phyloP scores from a whole-genome alignment of 805 yeast species.

The Sugiyamaella valdiviana region DNA sequence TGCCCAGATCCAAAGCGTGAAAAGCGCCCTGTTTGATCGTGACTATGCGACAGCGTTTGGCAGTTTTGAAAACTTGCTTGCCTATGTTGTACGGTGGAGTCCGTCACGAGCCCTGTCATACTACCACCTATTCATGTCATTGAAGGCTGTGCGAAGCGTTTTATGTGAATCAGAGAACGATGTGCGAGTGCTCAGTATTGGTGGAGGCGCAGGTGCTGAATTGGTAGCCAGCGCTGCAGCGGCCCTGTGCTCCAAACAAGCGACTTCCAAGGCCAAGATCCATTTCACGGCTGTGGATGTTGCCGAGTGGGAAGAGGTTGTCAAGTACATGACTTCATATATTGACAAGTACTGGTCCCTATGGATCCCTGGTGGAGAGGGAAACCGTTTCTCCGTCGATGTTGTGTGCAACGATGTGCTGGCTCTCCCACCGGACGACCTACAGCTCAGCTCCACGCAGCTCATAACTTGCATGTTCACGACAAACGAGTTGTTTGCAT shows the following conservation, averaged over 20 bases:
- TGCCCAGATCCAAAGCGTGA: slow-evolving; percentile 57
- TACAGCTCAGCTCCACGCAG: slow-evolving; percentile 33
- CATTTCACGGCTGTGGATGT: slow-evolving; percentile 60
- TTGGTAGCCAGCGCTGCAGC: slow-evolving; percentile 47
- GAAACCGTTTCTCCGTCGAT: neutral
- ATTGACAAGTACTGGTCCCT: slow-evolving; percentile 47
- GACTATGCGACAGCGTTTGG: slow-evolving; percentile 68
- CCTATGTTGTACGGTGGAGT: slow-evolving; percentile 81
- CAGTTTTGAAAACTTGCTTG: slow-evolving; percentile 55
- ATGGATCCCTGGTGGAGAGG: slow-evolving; percentile 6
- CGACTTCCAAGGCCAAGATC: slow-evolving; percentile 43
- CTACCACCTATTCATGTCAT: slow-evolving; percentile 53
- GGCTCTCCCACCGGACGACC: slow-evolving; percentile 18
- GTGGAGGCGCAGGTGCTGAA: slow-evolving; percentile 91
- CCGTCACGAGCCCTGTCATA: slow-evolving; percentile 77
- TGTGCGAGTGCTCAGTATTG: slow-evolving; percentile 50
- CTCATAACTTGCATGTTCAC: slow-evolving; percentile 74
- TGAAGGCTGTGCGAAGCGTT: slow-evolving; percentile 41
- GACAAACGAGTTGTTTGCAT: slow-evolving; percentile 77
- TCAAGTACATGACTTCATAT: slow-evolving; percentile 39
- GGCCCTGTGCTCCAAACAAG: neutral
- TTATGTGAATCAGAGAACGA: slow-evolving; percentile 3
- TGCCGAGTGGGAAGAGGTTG: slow-evolving; percentile 66
- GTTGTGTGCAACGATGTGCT: slow-evolving; percentile 22
- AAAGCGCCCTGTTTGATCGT: slow-evolving; percentile 61